A percentile compares a stretch with the other conserved stretches of the same genome.
Evolutionary conservation across 140 eudicot genomes (phyloP).

Genomic region (Erigeron philadelphicus): DNA sequence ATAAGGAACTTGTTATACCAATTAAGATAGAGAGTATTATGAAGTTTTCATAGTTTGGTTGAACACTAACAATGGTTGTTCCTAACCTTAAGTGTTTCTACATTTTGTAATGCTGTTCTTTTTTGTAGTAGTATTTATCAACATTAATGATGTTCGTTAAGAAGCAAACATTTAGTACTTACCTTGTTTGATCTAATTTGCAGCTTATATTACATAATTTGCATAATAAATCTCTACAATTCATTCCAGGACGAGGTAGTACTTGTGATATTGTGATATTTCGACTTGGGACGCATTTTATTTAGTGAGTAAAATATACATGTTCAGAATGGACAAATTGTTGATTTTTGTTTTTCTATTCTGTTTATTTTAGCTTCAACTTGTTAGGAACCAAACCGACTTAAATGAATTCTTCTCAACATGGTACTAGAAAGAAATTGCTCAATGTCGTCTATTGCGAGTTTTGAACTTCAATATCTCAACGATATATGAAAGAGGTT

Average conservation of each 20-base stretch:
- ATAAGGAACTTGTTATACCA: slow-evolving; percentile 32
- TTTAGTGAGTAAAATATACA: neutral
- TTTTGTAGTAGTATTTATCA: slow-evolving; percentile 22
- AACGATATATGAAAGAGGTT: too few species aligned
- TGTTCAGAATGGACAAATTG: too few species aligned
- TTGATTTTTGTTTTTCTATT: too few species aligned
- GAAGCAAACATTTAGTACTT: slow-evolving; percentile 21
- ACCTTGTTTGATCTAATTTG: slow-evolving; percentile 2
- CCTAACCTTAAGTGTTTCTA: slow-evolving; percentile 25
- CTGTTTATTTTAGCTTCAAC: too few species aligned
- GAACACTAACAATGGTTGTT: slow-evolving; percentile 23
- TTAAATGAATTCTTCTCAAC: too few species aligned
- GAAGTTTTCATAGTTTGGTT: slow-evolving; percentile 20
- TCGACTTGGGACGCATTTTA: too few species aligned
- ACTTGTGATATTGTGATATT: too few species aligned
- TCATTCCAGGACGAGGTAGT: too few species aligned
- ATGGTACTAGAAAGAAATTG: too few species aligned
- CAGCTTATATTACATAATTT: neutral
- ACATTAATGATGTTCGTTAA: slow-evolving; percentile 19
- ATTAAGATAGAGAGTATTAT: slow-evolving; percentile 26
- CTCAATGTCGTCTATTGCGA: too few species aligned
- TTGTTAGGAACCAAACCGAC: too few species aligned
- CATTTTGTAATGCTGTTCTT: slow-evolving; percentile 30
- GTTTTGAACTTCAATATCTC: too few species aligned
- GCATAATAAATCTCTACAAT: neutral